Base-by-base conservation (phyloP, 805 yeast genomes). In the Tetrapisispora taiwanensis region DNA sequence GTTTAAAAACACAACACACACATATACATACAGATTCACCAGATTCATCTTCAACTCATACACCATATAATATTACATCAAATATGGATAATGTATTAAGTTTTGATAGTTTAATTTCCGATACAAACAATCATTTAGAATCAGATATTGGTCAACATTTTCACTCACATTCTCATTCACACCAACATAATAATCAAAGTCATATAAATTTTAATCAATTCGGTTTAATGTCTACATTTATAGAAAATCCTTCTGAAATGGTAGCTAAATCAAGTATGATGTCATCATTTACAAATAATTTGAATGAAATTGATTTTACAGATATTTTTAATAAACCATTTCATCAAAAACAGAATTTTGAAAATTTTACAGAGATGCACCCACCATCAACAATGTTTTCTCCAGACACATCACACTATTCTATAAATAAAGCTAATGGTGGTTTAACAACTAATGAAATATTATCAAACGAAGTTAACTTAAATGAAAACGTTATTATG, bases 231-330 rank as follows among this genome's bases (percentile, higher is more conserved):
- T 32, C 41, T 13, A 28, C 40, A 22, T 36, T 36, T 17, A 20
- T 36, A 22, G 41, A 34, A 24, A 30, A 37, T 14, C n/a, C 27
- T 9, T 13, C 8, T n/a, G 40, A 34, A 20, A 17, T 24, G 6
- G 7, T 18, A 4, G 19, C 14, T 10, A 35, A 24, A 31, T 8
- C 32, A 3, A 13, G 34, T n/a, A 12, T 39, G 7, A 8, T 42
- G 15, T 42, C 45, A 30, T 13, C 22, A 13, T 32, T 43, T 20
- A 24, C 51, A 9, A 43, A 48, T 24, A 51, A 53, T 44, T 40
- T 58, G 20, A 53, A 63, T 44, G 68, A 63, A 47, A 58, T 63
- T 31, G 68, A 63, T 51, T 63, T 63, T 35, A 63, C 66, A 8
- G 56, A 60, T 24, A 49, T 62, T 8, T 63, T 63, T 45, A 52